phyloP scores from a whole-genome alignment of 768 basidiomycete genomes.

The Naganishia onofrii region DNA sequence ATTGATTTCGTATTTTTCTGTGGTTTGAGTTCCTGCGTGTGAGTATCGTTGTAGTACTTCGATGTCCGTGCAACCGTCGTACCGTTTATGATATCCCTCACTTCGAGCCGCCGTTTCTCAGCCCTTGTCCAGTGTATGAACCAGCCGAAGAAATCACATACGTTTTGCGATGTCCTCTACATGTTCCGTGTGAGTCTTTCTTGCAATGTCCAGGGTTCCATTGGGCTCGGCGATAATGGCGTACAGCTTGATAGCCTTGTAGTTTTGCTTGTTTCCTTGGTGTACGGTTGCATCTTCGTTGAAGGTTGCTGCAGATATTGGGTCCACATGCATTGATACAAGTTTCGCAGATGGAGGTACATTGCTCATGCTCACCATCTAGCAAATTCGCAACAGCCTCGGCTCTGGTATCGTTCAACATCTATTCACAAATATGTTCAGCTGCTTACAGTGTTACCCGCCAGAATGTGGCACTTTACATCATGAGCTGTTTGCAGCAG shows the following conservation, averaged over 20 bases:
- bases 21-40: background rate
- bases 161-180: conserved; percentile 67
- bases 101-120: background rate
- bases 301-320: conserved; percentile 54
- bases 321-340: background rate
- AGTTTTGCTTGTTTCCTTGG: conserved; percentile 60
- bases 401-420: conserved; percentile 72
- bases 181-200: conserved; percentile 92
- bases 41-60: background rate
- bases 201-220: conserved; percentile 83
- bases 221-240: conserved; percentile 85
- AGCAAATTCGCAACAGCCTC: conserved; percentile 64
- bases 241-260: conserved; percentile 78
- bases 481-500: conserved; percentile 65
- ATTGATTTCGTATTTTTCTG: background rate
- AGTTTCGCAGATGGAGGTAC: background rate
- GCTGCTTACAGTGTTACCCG: background rate
- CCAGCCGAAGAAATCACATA: conserved; percentile 31
- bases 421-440: conserved; percentile 52
- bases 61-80: background rate
- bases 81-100: conserved; percentile 25
- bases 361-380: conserved; percentile 41
- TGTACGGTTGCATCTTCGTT: conserved; percentile 67
- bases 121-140: background rate
- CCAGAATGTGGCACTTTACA: conserved; percentile 52